These are phyloP conservation scores for Vicia sativa DNA, from an alignment of 306 rosid genomes.

Conservation along the genomic window DNA sequence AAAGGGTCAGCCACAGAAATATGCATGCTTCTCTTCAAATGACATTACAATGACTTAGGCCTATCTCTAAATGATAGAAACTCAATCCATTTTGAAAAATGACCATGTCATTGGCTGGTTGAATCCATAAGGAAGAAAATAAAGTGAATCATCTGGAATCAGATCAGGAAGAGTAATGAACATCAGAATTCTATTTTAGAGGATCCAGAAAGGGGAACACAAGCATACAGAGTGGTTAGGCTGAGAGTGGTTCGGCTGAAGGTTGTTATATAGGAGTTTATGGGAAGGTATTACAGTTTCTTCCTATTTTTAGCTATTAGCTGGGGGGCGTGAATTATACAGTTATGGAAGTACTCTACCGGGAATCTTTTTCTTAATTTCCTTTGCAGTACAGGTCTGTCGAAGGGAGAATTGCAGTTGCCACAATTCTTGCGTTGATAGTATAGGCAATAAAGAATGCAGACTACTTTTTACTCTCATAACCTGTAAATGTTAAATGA, in stretches of 20 bases:
- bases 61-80: constrained; percentile 25
- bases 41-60: constrained; percentile 11
- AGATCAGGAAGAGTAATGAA: neutral
- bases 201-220: neutral
- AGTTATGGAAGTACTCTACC: constrained; percentile 1
- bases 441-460: neutral
- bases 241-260: no score
- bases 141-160: constrained; percentile 20
- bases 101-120: neutral
- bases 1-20: constrained; percentile 26
- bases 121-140: constrained; percentile 9
- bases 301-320: constrained; percentile 11
- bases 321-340: constrained; percentile 10
- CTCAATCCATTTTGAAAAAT: constrained; percentile 11
- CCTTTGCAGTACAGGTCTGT: constrained; percentile 3
- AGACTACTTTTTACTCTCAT: neutral
- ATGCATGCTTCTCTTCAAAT: constrained; percentile 21
- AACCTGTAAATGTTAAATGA: constrained; percentile 13
- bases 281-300: constrained; percentile 18
- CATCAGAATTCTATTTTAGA: constrained; percentile 3
- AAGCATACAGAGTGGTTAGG: neutral
- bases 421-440: neutral
- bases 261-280: constrained; percentile 3
- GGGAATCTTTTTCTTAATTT: constrained; percentile 10
- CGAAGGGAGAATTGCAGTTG: neutral